A percentile compares a stretch with the other conserved stretches of the same genome.
Evolutionary conservation across 192 early-diverging fungal species (phyloP).

Genomic region (Entomortierella chlamydospora): DNA sequence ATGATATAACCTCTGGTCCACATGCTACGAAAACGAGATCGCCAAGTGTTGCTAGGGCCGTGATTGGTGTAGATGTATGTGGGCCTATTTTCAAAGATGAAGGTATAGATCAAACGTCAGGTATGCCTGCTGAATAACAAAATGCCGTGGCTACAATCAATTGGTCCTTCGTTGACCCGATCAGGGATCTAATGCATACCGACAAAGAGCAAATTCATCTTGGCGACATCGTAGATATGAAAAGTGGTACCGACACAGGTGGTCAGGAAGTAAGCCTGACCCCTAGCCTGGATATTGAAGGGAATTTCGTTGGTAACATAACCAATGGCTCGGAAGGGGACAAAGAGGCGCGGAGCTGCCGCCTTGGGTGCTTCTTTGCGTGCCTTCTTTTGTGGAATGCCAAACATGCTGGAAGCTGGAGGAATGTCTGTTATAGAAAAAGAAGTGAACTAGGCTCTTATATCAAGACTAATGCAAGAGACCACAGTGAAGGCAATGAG

Average conservation of each 20-base stretch:
- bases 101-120: no score
- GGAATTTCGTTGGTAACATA: conserved; percentile 88
- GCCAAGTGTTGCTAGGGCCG: conserved; percentile 74
- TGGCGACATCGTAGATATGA: conserved; percentile 90
- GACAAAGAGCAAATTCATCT: conserved; percentile 84
- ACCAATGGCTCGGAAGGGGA: conserved; percentile 92
- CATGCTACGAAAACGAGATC: conserved; percentile 83
- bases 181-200: conserved; percentile 40
- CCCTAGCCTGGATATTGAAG: conserved; percentile 81
- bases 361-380: conserved; percentile 49
- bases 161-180: neutral
- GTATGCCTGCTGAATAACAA: no score
- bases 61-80: conserved; percentile 73
- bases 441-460: neutral
- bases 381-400: conserved; percentile 49
- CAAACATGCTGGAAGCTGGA: conserved; percentile 45
- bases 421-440: neutral
- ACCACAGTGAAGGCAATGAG: neutral
- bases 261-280: conserved; percentile 84
- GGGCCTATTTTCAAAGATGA: conserved; percentile 59
- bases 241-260: conserved; percentile 88
- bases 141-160: no score
- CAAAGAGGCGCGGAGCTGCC: conserved; percentile 70
- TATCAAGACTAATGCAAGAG: neutral
- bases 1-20: conserved; percentile 69